These are phyloP conservation scores for Camelina hispida DNA, from an alignment of 345 rosid genomes.

Conservation along the genomic window DNA sequence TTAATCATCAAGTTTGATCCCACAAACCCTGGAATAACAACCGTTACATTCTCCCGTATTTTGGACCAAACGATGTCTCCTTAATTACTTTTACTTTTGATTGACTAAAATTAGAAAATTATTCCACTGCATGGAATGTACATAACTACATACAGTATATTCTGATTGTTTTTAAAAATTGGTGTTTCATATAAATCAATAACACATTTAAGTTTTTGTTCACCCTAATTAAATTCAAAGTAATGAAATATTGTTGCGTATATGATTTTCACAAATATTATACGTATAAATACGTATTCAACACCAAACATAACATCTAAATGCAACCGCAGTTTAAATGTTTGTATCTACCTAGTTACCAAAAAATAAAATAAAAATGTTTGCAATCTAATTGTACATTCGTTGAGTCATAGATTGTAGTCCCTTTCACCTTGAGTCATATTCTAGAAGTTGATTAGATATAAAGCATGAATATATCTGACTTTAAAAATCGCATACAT, in stretches of 20 bases:
- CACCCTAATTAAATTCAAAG: neutral
- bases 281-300: neutral
- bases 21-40: slow-evolving; percentile 19
- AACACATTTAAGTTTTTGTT: neutral
- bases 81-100: neutral
- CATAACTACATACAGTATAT: too few species aligned
- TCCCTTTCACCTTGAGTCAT: slow-evolving; percentile 19
- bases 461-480: slow-evolving; percentile 14
- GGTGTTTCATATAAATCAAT: neutral
- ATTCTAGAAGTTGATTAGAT: slow-evolving; percentile 31
- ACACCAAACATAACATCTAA: neutral
- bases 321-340: too few species aligned
- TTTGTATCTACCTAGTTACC: too few species aligned
- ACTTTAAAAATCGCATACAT: neutral
- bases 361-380: neutral
- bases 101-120: too few species aligned
- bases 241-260: neutral
- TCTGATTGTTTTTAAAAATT: neutral
- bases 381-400: slow-evolving; percentile 3
- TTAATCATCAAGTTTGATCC: slow-evolving; percentile 22
- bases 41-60: slow-evolving; percentile 6
- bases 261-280: neutral
- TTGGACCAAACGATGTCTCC: neutral
- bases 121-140: too few species aligned
- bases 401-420: slow-evolving; percentile 9